phyloP scores from a whole-genome alignment of 129 eudicot genomes.

The Kitagawia praeruptora region DNA sequence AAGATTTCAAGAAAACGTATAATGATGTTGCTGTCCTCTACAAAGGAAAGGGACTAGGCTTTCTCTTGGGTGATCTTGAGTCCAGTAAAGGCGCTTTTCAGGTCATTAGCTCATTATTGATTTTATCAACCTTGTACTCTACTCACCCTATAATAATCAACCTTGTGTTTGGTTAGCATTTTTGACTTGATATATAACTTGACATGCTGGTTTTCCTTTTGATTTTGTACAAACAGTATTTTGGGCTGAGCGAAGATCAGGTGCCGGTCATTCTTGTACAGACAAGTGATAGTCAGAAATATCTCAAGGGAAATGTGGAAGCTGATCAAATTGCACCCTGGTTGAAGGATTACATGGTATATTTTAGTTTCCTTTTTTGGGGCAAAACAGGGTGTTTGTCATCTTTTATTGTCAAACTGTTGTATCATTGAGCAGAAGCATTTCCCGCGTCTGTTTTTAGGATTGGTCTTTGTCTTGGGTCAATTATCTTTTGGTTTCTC shows the following conservation, averaged over 20 bases:
- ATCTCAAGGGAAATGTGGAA: conserved; percentile 61
- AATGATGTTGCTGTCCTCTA: conserved; percentile 43
- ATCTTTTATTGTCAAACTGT: neutral
- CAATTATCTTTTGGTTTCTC: neutral
- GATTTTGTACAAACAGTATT: conserved; percentile 43
- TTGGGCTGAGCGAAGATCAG: conserved; percentile 71
- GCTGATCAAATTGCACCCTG: conserved; percentile 68
- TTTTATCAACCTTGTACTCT: neutral
- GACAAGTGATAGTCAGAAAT: conserved; percentile 57
- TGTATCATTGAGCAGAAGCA: neutral
- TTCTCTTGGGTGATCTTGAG: conserved; percentile 63
- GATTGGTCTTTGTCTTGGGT: neutral
- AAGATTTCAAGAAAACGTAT: conserved; percentile 35
- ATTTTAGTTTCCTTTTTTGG: neutral
- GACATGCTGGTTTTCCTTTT: neutral
- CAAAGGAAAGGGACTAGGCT: conserved; percentile 61
- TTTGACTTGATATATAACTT: neutral
- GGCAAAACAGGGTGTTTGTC: neutral
- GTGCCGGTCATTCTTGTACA: conserved; percentile 69
- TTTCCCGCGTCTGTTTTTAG: too few species aligned
- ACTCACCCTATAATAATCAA: neutral
- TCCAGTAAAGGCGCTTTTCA: conserved; percentile 64
- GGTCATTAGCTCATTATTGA: conserved; percentile 33
- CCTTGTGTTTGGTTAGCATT: neutral
- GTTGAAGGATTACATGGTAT: conserved; percentile 77